phyloP scores from a whole-genome alignment of 345 rosid species.

The Dipteronia dyeriana region DNA sequence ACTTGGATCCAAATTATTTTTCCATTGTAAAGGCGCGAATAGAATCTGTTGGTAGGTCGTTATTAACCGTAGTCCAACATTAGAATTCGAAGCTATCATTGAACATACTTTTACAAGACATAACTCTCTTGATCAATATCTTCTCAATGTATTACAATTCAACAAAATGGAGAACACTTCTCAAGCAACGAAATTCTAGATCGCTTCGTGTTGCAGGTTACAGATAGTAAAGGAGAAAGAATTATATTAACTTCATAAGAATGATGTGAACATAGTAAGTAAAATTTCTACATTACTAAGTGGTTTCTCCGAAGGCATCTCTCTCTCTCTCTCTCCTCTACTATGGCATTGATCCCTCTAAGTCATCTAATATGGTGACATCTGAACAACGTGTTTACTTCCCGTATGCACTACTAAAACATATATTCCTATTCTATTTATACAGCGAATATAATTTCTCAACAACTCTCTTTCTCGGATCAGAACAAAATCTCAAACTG shows the following conservation, averaged over 20 bases:
- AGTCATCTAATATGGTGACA: not conserved
- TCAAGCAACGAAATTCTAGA: not conserved
- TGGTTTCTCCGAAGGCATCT: not conserved
- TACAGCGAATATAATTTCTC: not conserved
- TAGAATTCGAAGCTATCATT: no score
- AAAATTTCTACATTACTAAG: not conserved
- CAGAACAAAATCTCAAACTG: not conserved
- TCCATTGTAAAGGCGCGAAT: no score
- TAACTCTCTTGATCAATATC: no score
- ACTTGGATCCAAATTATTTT: no score
- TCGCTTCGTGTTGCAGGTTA: not conserved
- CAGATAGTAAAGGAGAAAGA: not conserved
- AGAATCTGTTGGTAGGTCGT: no score
- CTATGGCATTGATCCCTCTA: not conserved
- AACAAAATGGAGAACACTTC: no score
- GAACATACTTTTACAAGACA: no score
- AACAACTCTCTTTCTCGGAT: not conserved
- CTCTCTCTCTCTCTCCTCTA: not conserved
- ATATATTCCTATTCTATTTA: not conserved
- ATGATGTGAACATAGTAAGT: not conserved
- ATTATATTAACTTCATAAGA: not conserved
- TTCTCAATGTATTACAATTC: no score
- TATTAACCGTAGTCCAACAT: no score
- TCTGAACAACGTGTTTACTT: not conserved
- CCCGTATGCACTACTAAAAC: slow-evolving; percentile 5